A percentile compares a stretch with the other conserved stretches of the same genome.
Evolutionary conservation across 2,329 filamentous ascomycete genomes (phyloP).

Genomic region (Chaetomiaceae sp.): DNA sequence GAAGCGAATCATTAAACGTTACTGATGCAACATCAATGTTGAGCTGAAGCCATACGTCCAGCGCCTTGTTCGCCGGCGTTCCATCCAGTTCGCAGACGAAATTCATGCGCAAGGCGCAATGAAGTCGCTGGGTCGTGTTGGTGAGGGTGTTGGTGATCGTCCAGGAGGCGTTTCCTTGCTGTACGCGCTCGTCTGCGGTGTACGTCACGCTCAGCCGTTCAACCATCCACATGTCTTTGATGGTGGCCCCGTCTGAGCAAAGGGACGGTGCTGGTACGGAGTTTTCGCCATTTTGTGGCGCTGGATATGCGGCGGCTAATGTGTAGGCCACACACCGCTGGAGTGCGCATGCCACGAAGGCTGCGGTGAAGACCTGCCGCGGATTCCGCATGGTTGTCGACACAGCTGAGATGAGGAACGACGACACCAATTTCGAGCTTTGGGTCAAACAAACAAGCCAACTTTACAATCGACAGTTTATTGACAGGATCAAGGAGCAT

Average conservation of each 20-base stretch:
- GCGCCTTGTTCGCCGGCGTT: conserved; percentile 5
- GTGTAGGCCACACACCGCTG: not conserved
- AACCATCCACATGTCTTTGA: conserved; percentile 13
- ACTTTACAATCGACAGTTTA: too few species aligned
- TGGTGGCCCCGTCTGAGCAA: conserved; percentile 5
- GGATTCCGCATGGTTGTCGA: too few species aligned
- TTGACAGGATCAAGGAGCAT: too few species aligned
- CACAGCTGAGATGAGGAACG: too few species aligned
- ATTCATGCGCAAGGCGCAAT: conserved; percentile 12
- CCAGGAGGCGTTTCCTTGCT: conserved; percentile 13
- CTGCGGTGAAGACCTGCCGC: not conserved
- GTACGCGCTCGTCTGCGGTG: conserved; percentile 9
- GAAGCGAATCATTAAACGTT: conserved; percentile 12
- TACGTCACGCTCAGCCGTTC: conserved; percentile 11
- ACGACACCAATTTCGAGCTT: too few species aligned
- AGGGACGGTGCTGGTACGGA: not conserved
- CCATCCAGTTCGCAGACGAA: conserved; percentile 18
- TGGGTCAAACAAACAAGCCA: too few species aligned
- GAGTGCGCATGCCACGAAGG: not conserved
- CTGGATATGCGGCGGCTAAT: too few species aligned
- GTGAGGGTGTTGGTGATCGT: conserved; percentile 14
- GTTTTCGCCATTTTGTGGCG: not conserved
- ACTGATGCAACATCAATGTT: conserved; percentile 14
- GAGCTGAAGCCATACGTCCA: conserved; percentile 18
- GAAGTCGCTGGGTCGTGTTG: conserved; percentile 4